These are phyloP conservation scores for Afroboletus lepidellus DNA, from an alignment of 1,284 basidiomycete species.

Conservation along the genomic window DNA sequence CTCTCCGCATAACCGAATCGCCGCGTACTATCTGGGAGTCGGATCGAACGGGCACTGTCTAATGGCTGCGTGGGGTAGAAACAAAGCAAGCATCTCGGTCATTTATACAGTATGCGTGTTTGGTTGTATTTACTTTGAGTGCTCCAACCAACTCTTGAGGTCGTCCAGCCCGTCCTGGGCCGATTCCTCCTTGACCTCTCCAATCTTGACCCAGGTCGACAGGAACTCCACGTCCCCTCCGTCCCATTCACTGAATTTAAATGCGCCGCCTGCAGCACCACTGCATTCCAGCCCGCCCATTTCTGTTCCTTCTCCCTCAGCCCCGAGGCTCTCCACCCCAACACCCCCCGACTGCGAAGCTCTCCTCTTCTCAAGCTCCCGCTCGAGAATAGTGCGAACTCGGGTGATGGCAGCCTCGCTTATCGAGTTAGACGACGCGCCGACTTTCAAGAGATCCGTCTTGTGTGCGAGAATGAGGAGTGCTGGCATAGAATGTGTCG, in stretches of 20 bases:
- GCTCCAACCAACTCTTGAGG: slow-evolving; percentile 52
- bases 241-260: slow-evolving; percentile 77
- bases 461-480: slow-evolving; percentile 75
- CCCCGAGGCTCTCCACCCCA: slow-evolving; percentile 68
- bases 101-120: slow-evolving; percentile 20
- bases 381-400: slow-evolving; percentile 71
- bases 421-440: slow-evolving; percentile 42
- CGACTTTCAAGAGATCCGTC: slow-evolving; percentile 61
- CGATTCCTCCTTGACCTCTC: slow-evolving; percentile 27
- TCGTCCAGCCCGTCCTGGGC: slow-evolving; percentile 42
- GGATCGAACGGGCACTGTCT: slow-evolving; percentile 73
- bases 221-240: slow-evolving; percentile 69
- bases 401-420: slow-evolving; percentile 61
- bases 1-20: slow-evolving; percentile 75
- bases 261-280: slow-evolving; percentile 45
- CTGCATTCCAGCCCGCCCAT: slow-evolving; percentile 65
- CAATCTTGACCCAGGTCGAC: slow-evolving; percentile 54
- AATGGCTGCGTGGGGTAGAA: slow-evolving; percentile 52
- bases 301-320: slow-evolving; percentile 55
- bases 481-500: slow-evolving; percentile 57
- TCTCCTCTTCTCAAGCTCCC: slow-evolving; percentile 75
- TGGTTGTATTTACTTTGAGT: slow-evolving; percentile 39
- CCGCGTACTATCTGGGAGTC: slow-evolving; percentile 50
- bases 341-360: slow-evolving; percentile 60
- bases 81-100: neutral